Percentiles rank a stretch among this genome's conserved stretches.
Evolutionary conservation across 495 filamentous ascomycete genomes (phyloP).

Genomic region (Immersiella caudata): DNA sequence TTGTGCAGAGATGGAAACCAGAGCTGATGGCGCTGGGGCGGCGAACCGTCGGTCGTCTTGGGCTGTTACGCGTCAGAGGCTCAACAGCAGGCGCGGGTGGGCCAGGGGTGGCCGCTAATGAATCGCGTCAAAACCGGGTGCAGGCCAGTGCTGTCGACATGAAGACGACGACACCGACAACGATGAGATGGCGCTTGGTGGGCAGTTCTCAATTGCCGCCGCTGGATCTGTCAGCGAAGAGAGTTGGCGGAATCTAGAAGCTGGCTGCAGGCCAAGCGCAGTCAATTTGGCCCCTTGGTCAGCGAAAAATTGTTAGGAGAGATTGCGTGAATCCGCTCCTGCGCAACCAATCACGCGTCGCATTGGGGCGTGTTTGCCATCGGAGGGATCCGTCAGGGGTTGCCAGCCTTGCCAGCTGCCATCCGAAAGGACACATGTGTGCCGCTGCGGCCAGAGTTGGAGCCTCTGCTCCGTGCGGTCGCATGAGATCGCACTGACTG

Average conservation of each 20-base stretch:
- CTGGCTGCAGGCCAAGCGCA: not conserved
- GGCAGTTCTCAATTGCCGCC: slow-evolving; percentile 14
- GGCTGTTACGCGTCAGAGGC: slow-evolving; percentile 10
- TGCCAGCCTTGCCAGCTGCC: slow-evolving; percentile 3
- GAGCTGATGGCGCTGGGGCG: not conserved
- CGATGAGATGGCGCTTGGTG: not conserved
- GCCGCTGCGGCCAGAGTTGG: not conserved
- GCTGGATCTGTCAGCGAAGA: slow-evolving; percentile 1
- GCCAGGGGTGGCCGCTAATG: slow-evolving; percentile 6
- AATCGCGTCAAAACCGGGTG: slow-evolving; percentile 11
- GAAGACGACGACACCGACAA: slow-evolving; percentile 1
- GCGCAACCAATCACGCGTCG: slow-evolving; percentile 15
- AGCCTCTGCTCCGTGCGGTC: not conserved
- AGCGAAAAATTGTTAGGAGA: slow-evolving; percentile 25
- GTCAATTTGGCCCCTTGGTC: slow-evolving; percentile 15
- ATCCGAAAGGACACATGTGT: not conserved
- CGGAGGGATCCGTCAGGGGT: slow-evolving; percentile 4
- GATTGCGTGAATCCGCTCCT: slow-evolving; percentile 12
- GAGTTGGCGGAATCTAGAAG: slow-evolving; percentile 7
- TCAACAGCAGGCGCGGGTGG: slow-evolving; percentile 5
- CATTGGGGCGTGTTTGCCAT: not conserved
- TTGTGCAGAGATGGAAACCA: not conserved
- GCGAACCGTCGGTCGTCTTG: not conserved
- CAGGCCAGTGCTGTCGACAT: slow-evolving; percentile 9
- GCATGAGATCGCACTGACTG: not conserved